Evolutionary conservation across 257 asterid species (phyloP), one percentile per base, ranked within the genome.

Genomic region (Solanum peruvianum): DNA sequence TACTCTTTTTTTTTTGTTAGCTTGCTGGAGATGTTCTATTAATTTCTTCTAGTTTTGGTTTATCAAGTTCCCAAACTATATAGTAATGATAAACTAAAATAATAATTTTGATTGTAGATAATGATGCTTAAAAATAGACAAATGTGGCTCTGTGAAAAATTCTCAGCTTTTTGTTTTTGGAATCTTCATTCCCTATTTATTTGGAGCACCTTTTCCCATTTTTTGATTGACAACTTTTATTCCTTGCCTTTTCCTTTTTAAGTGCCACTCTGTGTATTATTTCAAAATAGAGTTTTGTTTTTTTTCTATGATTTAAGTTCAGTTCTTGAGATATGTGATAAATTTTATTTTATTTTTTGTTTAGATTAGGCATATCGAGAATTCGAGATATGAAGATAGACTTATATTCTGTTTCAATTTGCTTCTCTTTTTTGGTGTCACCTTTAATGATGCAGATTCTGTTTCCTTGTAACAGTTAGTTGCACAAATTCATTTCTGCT

Each of bases 151-250:
- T 62, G 82, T 35, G 58, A 60, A 31, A 83, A 88, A 86, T 89
- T 87, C 62, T 84, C 82, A 80, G 13, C 86, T 62, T 90, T 90
- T 88, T 42, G 89, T 83, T 71, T 77, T 71, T 82, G 45, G 95
- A 88, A 87, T 89, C 89, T 89, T 86, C 92, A 88, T 92, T 86
- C 92, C 90, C 86, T 87, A 85, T 82, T 86, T 88, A 86, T 88
- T 85, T 88, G 89, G 87, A 89, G 87, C 76, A 87, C 60, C 58
- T 84, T 73, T 75, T 75, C 81, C 88, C 45, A 58, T 88, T 82
- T 82, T 87, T 86, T 84, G 41, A 85, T 90, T 84, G 88, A 87
- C 90, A 88, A 88, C 88, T 89, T 37, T 85, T 70, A 42, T 72
- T 67, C 86, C 73, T 81, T 60, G 82, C 86, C 71, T 77, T 56